Evolutionary conservation across 768 basidiomycete species (phyloP), one percentile per base, ranked within the genome.

Genomic region (Artomyces pyxidatus): DNA sequence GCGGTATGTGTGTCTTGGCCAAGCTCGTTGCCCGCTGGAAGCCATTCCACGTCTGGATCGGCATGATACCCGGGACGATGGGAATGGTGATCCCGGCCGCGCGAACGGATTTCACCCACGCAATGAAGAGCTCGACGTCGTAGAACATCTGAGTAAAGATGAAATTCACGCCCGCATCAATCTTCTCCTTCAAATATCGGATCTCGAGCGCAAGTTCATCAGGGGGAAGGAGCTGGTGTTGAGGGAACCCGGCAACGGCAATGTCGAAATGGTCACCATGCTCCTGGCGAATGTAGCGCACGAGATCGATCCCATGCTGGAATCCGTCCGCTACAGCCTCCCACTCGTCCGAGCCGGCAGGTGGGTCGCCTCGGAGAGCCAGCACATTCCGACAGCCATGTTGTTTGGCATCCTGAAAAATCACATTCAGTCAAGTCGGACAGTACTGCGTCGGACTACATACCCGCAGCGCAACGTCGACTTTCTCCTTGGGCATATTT

Each of bases 131-230:
- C 28, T 89, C 77, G 42, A 85, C 83, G 59, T 96, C 94, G 69
- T 94, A 96, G 71, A 97, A 97, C 90, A 97, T 92, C 66, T 97
- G 94, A 0, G 94, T 96, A 72, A 97, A 96, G 67, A 97, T 96
- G 69, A 95, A 89, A 63, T 81, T 76, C 52, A 84, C 88, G 32
- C 94, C 93, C 9, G 82, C 87, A 55, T 95, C 92, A 50, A 94
- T 69, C 67, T 97, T 97, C 55, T 88, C 83, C 68, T 95, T 95
- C 54, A 96, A 74, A 65, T 77, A 94, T 50, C 74, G 67, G 68
- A 96, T 83, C 66, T 97, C 94, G 46, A 77, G 77, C 25, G 76
- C 79, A 37, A 77, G 77, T 58, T 92, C 84, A 41, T 83, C 85
- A 0, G 78, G 76, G 2, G 88, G 81, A 21, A 91, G 76, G 16